Percentiles rank a stretch among this genome's conserved stretches.
Conservation (phyloP, 805 yeast species). For the Suhomyces canberraensis region DNA sequence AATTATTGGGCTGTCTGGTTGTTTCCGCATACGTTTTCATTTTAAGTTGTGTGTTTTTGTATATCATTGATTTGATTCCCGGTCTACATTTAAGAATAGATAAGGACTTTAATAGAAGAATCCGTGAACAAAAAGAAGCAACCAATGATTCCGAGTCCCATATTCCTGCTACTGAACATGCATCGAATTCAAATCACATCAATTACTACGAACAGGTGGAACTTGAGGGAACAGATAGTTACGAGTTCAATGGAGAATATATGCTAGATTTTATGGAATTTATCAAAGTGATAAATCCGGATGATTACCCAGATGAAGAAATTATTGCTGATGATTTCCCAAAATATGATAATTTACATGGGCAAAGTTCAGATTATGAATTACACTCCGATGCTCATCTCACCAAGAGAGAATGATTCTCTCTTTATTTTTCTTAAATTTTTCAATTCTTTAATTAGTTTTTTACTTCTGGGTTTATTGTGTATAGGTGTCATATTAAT, state of each 20-base stretch:
- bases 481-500: neutral
- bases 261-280: constrained; percentile 41
- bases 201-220: constrained; percentile 26
- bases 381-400: constrained; percentile 3
- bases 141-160: constrained; percentile 14
- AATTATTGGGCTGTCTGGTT: constrained; percentile 34
- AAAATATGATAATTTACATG: constrained; percentile 3
- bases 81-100: constrained; percentile 42
- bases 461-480: neutral
- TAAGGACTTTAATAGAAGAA: constrained; percentile 33
- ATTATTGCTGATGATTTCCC: constrained; percentile 1
- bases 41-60: constrained; percentile 28
- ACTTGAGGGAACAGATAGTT: constrained; percentile 35
- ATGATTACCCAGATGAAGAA: constrained; percentile 27
- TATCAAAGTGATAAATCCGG: constrained; percentile 34
- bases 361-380: constrained; percentile 9
- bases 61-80: constrained; percentile 37
- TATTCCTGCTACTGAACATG: constrained; percentile 10
- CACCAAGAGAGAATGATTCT: constrained; percentile 2
- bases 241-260: constrained; percentile 40
- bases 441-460: neutral
- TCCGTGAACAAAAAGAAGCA: constrained; percentile 12
- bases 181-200: constrained; percentile 2
- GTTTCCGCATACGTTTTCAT: constrained; percentile 34
- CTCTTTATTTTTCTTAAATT: neutral